Evolutionary conservation across 192 early-diverging fungal genomes (phyloP), one percentile per base, ranked within the genome.

Genomic region (Podila minutissima): DNA sequence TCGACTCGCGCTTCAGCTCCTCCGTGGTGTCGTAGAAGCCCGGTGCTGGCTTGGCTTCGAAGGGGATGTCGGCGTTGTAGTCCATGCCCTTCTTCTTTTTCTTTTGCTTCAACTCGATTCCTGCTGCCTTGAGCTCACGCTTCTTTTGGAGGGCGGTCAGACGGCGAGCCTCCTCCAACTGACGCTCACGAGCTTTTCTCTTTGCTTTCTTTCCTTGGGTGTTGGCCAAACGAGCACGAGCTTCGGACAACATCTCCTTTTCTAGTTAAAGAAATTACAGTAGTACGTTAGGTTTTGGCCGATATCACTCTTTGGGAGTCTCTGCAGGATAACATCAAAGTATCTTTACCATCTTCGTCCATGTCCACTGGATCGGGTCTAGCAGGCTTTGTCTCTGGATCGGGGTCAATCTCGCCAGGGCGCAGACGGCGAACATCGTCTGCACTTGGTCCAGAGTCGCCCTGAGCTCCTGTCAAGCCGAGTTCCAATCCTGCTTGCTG

Each of bases 131-230:
- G 17, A 99, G 86, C 85, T 99, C 98, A 26, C 98, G 87, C 33
- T 94, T 85, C 85, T 99, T 99, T 83, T 99, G 98, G 32, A 99
- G 75, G 0, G 93, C 72, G 1, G 96, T 92, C 50, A 98, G 84
- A 20, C 97, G 92, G 50, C 97, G 86, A 12, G 98, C 95, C 74
- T 99, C 98, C 75, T 99, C 96, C 51, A 99, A 85, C 83, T 98
- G 96, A 69, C 97, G 91, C 83, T 99, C 98, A 69, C 98, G 91
- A 15, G 98, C 98, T 89, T 98, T 99, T 78, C 98, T 91, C 82
- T 99, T 99, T 22, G 98, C 97, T 69, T 99, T 99, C 74, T 99
- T 99, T 62, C 98, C 98, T 82, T 98, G 97, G 9, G 98, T 99
- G 82, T 99, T 99, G n/a, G 98, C 98, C 62, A 99, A 87, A 78